These are phyloP conservation scores for Coelomomyces lativittatus DNA, from an alignment of 371 early-diverging fungal genomes.

Conservation along the genomic window DNA sequence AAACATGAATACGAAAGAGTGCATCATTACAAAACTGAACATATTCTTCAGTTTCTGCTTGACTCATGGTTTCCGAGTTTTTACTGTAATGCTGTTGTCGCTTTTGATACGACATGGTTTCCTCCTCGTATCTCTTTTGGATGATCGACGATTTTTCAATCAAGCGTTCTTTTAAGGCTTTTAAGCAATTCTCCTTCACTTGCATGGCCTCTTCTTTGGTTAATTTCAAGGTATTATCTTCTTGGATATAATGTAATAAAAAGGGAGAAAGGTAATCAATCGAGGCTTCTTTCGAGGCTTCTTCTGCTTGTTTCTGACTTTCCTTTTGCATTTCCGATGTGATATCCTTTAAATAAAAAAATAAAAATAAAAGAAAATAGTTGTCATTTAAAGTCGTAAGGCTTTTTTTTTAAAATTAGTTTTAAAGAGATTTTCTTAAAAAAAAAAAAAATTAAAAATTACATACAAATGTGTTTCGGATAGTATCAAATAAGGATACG, in stretches of 20 bases:
- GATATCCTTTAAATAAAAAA: constrained; percentile 13
- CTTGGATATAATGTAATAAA: constrained; percentile 24
- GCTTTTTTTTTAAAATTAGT: background rate
- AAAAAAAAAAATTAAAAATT: background rate
- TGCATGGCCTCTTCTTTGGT: constrained; percentile 14
- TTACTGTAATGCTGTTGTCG: constrained; percentile 21
- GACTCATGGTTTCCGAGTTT: constrained; percentile 25
- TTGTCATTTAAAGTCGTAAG: background rate
- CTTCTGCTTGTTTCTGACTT: constrained; percentile 20
- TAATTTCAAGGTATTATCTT: constrained; percentile 10
- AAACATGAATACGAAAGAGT: constrained; percentile 26
- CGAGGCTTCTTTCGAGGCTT: constrained; percentile 16
- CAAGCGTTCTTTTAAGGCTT: constrained; percentile 19
- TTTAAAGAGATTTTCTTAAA: no score
- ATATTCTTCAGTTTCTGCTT: constrained; percentile 31
- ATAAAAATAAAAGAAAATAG: no score
- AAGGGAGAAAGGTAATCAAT: constrained; percentile 36
- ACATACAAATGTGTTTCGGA: constrained; percentile 19
- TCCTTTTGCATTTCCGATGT: constrained; percentile 18
- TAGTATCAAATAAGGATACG: constrained; percentile 28
- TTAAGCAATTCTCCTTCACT: constrained; percentile 22
- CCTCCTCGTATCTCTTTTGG: constrained; percentile 27
- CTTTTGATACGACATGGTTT: constrained; percentile 22
- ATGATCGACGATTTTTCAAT: constrained; percentile 34
- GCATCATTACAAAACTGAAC: constrained; percentile 28